phyloP scores from a whole-genome alignment of 2,329 filamentous ascomycete genomes.

The Arthrobotrys musiformis region DNA sequence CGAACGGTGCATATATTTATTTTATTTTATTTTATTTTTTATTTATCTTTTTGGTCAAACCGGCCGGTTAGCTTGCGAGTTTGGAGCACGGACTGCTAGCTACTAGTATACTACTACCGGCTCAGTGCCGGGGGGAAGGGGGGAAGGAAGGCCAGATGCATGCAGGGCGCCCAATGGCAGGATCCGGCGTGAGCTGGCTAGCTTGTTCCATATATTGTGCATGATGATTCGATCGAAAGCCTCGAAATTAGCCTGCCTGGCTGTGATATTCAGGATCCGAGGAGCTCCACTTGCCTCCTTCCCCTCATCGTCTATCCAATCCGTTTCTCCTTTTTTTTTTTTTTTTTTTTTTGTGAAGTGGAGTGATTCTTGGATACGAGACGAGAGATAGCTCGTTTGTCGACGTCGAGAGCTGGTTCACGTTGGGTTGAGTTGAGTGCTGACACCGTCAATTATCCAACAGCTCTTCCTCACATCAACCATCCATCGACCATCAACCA shows the following conservation, averaged over 20 bases:
- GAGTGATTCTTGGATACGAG: not conserved
- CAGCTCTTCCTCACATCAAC: no score
- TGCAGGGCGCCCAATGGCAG: not conserved
- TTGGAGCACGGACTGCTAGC: no score
- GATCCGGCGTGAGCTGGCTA: conserved; percentile 2
- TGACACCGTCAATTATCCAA: not conserved
- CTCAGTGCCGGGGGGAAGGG: no score
- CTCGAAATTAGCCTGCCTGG: not conserved
- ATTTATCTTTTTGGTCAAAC: no score
- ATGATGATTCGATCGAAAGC: not conserved
- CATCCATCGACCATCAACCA: not conserved
- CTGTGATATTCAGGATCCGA: not conserved
- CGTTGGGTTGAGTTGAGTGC: no score
- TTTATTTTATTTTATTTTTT: no score
- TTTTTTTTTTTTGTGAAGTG: not conserved
- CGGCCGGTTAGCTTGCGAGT: no score
- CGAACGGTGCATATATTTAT: no score
- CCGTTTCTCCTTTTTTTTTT: not conserved
- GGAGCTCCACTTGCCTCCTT: not conserved
- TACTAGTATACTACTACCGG: no score
- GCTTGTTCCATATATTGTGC: not conserved
- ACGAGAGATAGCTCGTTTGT: no score
- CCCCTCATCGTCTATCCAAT: not conserved
- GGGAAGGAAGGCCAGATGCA: no score
- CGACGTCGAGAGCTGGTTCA: no score